Evolutionary conservation across 2,329 filamentous ascomycete genomes (phyloP).

Genomic region (Colletotrichum filicis): DNA sequence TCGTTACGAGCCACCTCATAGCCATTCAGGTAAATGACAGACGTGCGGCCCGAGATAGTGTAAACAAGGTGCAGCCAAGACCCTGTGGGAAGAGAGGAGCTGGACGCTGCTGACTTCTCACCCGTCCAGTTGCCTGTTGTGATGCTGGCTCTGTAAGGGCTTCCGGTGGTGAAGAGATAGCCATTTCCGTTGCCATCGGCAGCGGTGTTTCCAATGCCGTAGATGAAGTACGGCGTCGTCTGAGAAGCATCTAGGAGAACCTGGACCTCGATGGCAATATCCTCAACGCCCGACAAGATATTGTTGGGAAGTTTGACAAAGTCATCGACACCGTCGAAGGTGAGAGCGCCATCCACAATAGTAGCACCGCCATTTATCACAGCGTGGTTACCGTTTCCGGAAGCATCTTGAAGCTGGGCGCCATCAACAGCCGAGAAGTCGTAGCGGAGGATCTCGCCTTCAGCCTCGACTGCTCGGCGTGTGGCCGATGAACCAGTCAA

Average conservation of each 20-base stretch:
- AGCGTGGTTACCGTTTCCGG: conserved; percentile 37
- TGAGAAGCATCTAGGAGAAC: conserved; percentile 37
- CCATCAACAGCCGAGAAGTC: conserved; percentile 35
- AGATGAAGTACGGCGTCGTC: conserved; percentile 39
- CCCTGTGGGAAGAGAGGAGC: conserved; percentile 34
- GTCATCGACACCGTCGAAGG: conserved; percentile 39
- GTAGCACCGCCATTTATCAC: conserved; percentile 37
- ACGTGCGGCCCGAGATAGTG: conserved; percentile 32
- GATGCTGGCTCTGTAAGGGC: conserved; percentile 38
- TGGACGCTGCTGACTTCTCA: conserved; percentile 35
- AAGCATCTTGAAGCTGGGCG: conserved; percentile 34
- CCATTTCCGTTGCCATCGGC: conserved; percentile 35
- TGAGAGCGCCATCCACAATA: conserved; percentile 32
- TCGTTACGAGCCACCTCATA: conserved; percentile 38
- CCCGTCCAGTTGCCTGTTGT: conserved; percentile 35
- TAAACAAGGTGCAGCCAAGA: conserved; percentile 38
- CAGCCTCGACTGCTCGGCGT: conserved; percentile 24
- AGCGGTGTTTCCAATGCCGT: conserved; percentile 39
- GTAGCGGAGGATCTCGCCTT: conserved; percentile 38
- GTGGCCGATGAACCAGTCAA: conserved; percentile 39
- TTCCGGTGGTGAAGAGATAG: conserved; percentile 40
- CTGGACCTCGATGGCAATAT: conserved; percentile 37
- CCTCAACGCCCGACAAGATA: conserved; percentile 34
- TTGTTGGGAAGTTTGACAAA: conserved; percentile 39
- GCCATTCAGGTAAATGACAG: conserved; percentile 47